phyloP scores from a whole-genome alignment of 1,139 yeast species.

The Sugiyamaella pinicola region DNA sequence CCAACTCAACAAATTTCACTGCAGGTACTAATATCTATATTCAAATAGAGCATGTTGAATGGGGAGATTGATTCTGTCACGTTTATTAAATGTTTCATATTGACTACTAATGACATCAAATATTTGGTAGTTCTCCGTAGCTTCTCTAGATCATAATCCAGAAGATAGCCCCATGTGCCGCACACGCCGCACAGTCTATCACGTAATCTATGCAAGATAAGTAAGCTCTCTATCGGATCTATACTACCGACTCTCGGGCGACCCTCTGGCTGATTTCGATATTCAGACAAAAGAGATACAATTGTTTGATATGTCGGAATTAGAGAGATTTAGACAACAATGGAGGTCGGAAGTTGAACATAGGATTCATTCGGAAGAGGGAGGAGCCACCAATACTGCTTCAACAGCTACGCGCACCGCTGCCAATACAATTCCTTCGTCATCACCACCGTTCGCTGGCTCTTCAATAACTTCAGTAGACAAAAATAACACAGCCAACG shows the following conservation, averaged over 20 bases:
- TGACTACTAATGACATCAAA: too few species aligned
- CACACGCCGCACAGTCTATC: background rate
- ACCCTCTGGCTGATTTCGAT: too few species aligned
- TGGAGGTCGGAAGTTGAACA: constrained; percentile 26
- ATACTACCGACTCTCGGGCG: too few species aligned
- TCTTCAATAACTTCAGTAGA: background rate
- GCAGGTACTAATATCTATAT: too few species aligned
- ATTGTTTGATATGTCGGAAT: constrained; percentile 22
- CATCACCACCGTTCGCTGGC: too few species aligned
- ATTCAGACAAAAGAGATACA: background rate
- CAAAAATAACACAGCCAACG: background rate
- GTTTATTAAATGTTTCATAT: too few species aligned
- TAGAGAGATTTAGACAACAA: constrained; percentile 26
- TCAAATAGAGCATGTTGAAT: too few species aligned
- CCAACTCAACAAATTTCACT: constrained; percentile 11
- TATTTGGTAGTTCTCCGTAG: too few species aligned
- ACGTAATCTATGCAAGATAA: background rate
- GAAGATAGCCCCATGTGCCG: too few species aligned
- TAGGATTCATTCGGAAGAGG: background rate
- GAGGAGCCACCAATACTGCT: background rate
- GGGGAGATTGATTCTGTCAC: too few species aligned
- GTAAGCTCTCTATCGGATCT: too few species aligned
- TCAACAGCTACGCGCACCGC: background rate
- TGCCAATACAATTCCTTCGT: too few species aligned
- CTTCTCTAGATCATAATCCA: background rate